Percentiles rank a stretch among this genome's conserved stretches.
These are phyloP conservation scores for Fistulinella staudtii DNA, from an alignment of 1,284 basidiomycete genomes.

Conservation along the genomic window DNA sequence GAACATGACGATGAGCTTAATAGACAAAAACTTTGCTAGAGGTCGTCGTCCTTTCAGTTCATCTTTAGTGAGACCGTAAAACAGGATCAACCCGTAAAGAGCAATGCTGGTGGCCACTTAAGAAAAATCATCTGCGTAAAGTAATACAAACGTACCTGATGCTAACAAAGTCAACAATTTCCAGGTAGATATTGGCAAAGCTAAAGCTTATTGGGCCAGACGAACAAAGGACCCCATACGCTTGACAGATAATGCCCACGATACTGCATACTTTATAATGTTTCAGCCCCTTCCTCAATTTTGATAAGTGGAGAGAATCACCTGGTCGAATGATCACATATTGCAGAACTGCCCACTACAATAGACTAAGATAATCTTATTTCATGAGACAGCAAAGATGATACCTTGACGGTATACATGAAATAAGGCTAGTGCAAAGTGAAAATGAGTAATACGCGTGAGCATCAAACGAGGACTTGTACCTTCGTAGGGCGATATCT, in stretches of 20 bases:
- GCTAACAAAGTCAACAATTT: slow-evolving; percentile 69
- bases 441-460: slow-evolving; percentile 3
- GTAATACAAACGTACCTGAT: slow-evolving; percentile 56
- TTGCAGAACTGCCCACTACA: slow-evolving; percentile 76
- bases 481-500: slow-evolving; percentile 80
- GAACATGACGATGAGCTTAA: slow-evolving; percentile 85
- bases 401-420: slow-evolving; percentile 80
- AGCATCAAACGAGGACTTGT: background rate
- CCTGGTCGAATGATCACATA: slow-evolving; percentile 78
- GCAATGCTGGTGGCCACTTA: slow-evolving; percentile 50
- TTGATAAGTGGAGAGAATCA: slow-evolving; percentile 23
- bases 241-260: slow-evolving; percentile 72
- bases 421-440: slow-evolving; percentile 61
- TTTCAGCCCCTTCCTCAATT: slow-evolving; percentile 31
- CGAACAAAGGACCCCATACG: slow-evolving; percentile 63
- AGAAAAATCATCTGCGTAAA: background rate
- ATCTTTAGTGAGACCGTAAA: slow-evolving; percentile 75
- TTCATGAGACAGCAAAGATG: slow-evolving; percentile 9
- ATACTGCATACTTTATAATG: slow-evolving; percentile 44
- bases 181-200: slow-evolving; percentile 71
- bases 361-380: background rate
- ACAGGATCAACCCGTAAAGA: slow-evolving; percentile 75
- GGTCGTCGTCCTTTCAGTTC: slow-evolving; percentile 75
- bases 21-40: slow-evolving; percentile 76
- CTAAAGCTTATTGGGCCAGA: slow-evolving; percentile 54